These are phyloP conservation scores for Yamagishiella unicocca DNA, from an alignment of 139 green algal genomes.

Conservation along the genomic window DNA sequence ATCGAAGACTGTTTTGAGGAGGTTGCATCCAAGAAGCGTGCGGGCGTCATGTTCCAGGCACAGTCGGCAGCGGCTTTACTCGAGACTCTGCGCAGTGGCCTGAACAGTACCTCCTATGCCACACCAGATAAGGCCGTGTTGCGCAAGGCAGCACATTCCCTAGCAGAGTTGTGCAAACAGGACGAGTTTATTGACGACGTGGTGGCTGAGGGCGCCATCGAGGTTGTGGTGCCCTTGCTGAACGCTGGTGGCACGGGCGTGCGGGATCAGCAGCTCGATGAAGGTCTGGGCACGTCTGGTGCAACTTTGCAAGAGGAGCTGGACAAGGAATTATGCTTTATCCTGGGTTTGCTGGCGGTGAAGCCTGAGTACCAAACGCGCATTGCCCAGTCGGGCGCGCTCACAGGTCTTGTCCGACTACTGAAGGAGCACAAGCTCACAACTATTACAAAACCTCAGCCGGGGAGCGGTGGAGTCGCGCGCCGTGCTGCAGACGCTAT, in stretches of 20 bases:
- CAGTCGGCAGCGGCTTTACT: conserved; percentile 38
- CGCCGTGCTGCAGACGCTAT: conserved; percentile 94
- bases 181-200: conserved; percentile 85
- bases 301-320: conserved; percentile 74
- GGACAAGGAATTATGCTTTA: conserved; percentile 93
- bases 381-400: conserved; percentile 80
- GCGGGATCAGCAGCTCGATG: background rate
- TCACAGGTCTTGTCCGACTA: conserved; percentile 80
- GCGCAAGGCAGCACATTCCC: conserved; percentile 64
- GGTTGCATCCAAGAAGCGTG: conserved; percentile 26
- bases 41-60: background rate
- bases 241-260: background rate
- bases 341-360: conserved; percentile 91
- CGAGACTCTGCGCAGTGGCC: conserved; percentile 10
- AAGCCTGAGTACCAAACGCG: conserved; percentile 89
- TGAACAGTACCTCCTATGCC: conserved; percentile 5
- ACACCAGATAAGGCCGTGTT: conserved; percentile 58
- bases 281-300: background rate
- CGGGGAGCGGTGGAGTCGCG: conserved; percentile 66
- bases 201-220: conserved; percentile 76
- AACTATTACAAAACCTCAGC: conserved; percentile 52
- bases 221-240: conserved; percentile 79
- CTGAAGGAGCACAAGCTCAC: conserved; percentile 68
- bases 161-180: conserved; percentile 82
- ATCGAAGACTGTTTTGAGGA: conserved; percentile 42